Evolutionary conservation across 306 rosid genomes (phyloP).

Genomic region (Sechiopsis laciniata): DNA sequence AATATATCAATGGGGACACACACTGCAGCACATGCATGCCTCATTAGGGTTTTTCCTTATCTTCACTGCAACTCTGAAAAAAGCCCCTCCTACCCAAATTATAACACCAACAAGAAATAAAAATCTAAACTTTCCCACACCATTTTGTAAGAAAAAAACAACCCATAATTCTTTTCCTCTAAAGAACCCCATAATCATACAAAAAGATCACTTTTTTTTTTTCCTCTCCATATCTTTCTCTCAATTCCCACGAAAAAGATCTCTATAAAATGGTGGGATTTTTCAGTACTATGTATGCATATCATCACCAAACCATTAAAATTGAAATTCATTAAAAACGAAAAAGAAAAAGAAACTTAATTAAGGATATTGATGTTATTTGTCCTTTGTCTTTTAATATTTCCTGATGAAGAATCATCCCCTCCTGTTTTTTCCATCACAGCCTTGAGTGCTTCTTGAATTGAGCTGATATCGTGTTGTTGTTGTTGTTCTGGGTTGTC

Average conservation of each 20-base stretch:
- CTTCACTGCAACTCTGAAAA: slow-evolving; percentile 11
- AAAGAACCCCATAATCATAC: neutral
- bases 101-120: neutral
- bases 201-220: neutral
- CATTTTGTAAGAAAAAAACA: neutral
- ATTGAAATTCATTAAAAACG: neutral
- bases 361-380: slow-evolving; percentile 48
- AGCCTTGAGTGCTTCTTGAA: slow-evolving; percentile 76
- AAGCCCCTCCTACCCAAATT: neutral
- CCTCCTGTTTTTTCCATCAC: slow-evolving; percentile 74
- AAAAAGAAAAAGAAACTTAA: neutral
- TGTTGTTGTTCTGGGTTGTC: neutral
- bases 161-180: neutral
- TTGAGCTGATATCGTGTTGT: slow-evolving; percentile 54
- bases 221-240: neutral
- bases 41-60: slow-evolving; percentile 18
- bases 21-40: slow-evolving; percentile 13
- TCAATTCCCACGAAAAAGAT: slow-evolving; percentile 41
- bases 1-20: neutral
- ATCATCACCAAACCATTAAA: neutral
- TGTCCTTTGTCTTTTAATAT: slow-evolving; percentile 80
- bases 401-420: slow-evolving; percentile 58
- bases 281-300: neutral
- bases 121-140: neutral
- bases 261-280: slow-evolving; percentile 2